Evolutionary conservation across 176 grass and related monocot genomes (phyloP), one percentile per base, ranked within the genome.

Genomic region (Oryza glumipatula): DNA sequence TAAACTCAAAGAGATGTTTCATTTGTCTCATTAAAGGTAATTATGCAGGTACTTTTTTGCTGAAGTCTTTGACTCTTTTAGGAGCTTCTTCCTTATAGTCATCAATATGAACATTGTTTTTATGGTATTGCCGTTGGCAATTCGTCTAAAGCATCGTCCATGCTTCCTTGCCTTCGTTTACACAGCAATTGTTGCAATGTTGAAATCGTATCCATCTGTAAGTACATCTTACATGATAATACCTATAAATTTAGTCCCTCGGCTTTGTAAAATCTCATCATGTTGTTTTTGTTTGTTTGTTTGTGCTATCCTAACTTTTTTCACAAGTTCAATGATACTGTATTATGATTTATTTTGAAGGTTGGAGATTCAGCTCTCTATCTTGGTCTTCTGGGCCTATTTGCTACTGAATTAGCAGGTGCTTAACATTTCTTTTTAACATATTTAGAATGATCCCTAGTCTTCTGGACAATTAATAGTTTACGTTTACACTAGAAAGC

Each of bases 161-260:
- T 95, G 91, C 80, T 98, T 98, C 82, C 93, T 98, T 81, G 96
- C 93, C 12, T 94, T 98, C 78, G 91, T 95, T 73, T 98, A 98
- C 82, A 86, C 85, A 78, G 74, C 89, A 60, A 94, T 96, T 67
- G 73, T 89, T 0, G 84, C 88, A 1, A 98, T 98, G 86, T 78
- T 98, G 79, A 98, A 98, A 82, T 94, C 93, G 70, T 98, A 98
- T 88, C 96, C 96, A 17, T 98, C 96, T 1, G 96, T 98, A 88
- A 87, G 96, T 92, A 41, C 36, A 43, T 72, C 68, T 82, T 85
- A n/a, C 22, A 67, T 82, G 41, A 76, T 72, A 70, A 69, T 77
- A 58, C 28, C 66, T 66, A 64, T 61, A 41, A 72, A 78, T 45
- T 87, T 79, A 84, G 15, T 32, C 56, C 10, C 4, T 72, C 22